Evolutionary conservation across 257 asterid genomes (phyloP), one percentile per base, ranked within the genome.

Genomic region (Henckelia pumila): DNA sequence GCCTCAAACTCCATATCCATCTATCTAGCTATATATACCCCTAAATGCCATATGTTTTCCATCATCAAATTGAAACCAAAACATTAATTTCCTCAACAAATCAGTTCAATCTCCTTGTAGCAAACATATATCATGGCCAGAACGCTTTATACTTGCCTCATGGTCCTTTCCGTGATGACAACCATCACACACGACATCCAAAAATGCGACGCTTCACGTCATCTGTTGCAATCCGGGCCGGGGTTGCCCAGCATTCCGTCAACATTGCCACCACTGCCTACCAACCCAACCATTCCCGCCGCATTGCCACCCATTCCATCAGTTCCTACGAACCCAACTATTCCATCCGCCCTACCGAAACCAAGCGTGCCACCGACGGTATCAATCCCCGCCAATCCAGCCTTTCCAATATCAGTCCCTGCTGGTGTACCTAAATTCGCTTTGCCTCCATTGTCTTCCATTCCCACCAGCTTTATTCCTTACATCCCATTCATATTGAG

Each of bases 401-500:
- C 5, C n/a, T 52, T 37, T 37, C 49, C 49, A n/a, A n/a, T n/a
- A 37, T 37, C 49, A 37, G 3, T 37, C 40, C 40, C n/a, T n/a
- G n/a, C 40, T 8, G 40, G 40, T 33, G 40, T 65, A 8, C 61
- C 71, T 1, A 44, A n/a, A 19, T 14, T 63, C 47, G 4, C 70
- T 7, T 24, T 63, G 9, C 78, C 76, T 2, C 63, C 73, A 0
- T 20, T 71, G 5, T 76, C 77, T 71, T 67, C 72, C 0, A 0
- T 75, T n/a, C 79, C 79, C 0, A 52, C 49, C 2, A 56, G 73
- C 70, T 47, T 75, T 44, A 65, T 75, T 10, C 79, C 72, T 59
- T 59, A 33, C 23, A 56, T 71, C 33, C 71, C 80, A 17, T 67
- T 72, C 61, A 35, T 76, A 30, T 37, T 17, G 17, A n/a, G n/a